Evolutionary conservation across 495 filamentous ascomycete genomes (phyloP), one percentile per base, ranked within the genome.

Genomic region (Lasiosphaeria miniovina): DNA sequence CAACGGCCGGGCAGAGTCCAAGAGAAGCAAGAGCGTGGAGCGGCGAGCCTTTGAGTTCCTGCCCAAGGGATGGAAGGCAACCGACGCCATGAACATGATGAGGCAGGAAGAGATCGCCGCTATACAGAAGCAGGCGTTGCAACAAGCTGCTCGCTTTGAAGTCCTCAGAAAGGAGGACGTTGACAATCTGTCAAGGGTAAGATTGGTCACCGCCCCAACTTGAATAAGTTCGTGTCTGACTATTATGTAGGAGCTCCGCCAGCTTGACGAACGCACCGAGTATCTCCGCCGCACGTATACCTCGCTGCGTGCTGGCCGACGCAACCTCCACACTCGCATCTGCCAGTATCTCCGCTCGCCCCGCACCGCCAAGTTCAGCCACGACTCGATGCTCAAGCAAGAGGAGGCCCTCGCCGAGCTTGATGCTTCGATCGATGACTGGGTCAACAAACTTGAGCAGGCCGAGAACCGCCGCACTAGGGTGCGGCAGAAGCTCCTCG

Each of bases 401-500:
- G 87, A 90, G 67, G 87, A 90, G 68, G 84, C 87, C 7, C 75
- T 91, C 31, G 80, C 81, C 2, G 87, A 89, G 64, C 80, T 90
- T 15, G 88, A 91, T 62, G 68, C 76, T n/a, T 85, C 84, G 32
- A 90, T 91, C 61, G 88, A 90, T 62, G 86, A 88, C 63, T 91
- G 88, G 86, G 80, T 88, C 34, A 73, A 60, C 61, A 90, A 90
- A 68, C 81, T 90, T 4, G 88, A 90, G 62, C 82, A 85, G 57
- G 86, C 86, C n/a, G 88, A 91, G 74, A 88, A 90, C 65, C 77
- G 88, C 62, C 81, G 88, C 32, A 82, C 81, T 12, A 77, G 84
- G 35, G 80, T 90, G 32, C 82, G 86, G n/a, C 86, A 90, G 67
- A 91, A 89, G 76, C 77, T 91, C 3, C 79, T 91, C 3, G 88